Conservation (phyloP, 352 stramenopile species). For the Globisporangium recalcitrans region DNA sequence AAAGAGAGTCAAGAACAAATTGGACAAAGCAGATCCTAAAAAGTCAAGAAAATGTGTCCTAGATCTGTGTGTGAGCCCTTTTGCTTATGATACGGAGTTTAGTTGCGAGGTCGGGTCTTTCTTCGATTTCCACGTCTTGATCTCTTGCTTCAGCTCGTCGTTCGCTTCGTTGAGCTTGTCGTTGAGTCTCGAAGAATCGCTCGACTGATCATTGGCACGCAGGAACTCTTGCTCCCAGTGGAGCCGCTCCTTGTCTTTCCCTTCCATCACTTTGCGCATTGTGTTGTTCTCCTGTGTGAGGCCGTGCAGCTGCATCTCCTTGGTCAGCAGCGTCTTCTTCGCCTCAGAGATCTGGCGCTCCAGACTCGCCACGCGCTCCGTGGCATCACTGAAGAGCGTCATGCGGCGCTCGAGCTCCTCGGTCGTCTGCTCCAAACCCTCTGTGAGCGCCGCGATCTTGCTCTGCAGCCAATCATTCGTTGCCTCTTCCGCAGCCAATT, state of each 20-base stretch:
- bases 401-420: conserved; percentile 49
- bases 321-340: conserved; percentile 46
- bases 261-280: conserved; percentile 26
- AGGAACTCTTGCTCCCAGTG: conserved; percentile 52
- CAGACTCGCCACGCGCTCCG: conserved; percentile 34
- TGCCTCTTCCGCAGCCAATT: conserved; percentile 29
- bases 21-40: background rate
- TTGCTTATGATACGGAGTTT: conserved; percentile 9
- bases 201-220: conserved; percentile 25
- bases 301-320: conserved; percentile 59
- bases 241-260: conserved; percentile 36
- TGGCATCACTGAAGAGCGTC: conserved; percentile 42
- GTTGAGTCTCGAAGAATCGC: conserved; percentile 16
- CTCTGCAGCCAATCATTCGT: conserved; percentile 31
- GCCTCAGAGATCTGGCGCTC: conserved; percentile 37
- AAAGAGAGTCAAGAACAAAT: background rate
- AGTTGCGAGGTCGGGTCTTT: background rate
- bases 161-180: conserved; percentile 14
- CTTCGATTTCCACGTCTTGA: conserved; percentile 41
- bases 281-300: conserved; percentile 29
- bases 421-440: conserved; percentile 47
- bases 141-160: conserved; percentile 26
- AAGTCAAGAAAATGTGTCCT: conserved; percentile 5
- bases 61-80: conserved; percentile 1
- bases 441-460: conserved; percentile 34